Evolutionary conservation across 768 basidiomycete genomes (phyloP), one percentile per base, ranked within the genome.

Genomic region (Cystobasidium onofrii): DNA sequence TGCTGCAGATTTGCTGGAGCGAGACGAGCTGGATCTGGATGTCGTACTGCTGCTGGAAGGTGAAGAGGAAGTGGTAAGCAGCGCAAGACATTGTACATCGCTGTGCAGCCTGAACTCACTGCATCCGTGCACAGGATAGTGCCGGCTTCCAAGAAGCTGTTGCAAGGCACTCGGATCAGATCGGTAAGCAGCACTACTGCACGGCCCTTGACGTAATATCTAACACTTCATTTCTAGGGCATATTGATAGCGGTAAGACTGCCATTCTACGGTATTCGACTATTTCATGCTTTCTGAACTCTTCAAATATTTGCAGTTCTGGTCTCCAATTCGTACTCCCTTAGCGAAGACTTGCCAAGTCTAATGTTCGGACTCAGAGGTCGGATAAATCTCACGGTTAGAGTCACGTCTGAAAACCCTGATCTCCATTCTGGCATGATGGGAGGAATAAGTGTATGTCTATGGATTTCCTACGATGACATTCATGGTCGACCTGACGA

Each of bases 401-500:
- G 91, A 87, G 87, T 97, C 72, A 85, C 85, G 3, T 91, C 87
- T 75, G 81, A 85, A 33, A 84, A 85, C 15, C 89, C 90, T 0
- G 95, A 97, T 80, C 84, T 91, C 52, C 96, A 99, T 80, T 93
- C 92, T 18, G 96, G 96, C 75, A 85, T 97, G 10, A 92, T 96
- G 78, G 96, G 96, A 36, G 96, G 96, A 18, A 89, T 87, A 0
- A 85, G 88, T 1, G 83, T 71, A 44, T 6, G 69, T 61, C n/a
- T 33, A n/a, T n/a, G n/a, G n/a, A n/a, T n/a, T n/a, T n/a, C n/a
- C n/a, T n/a, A n/a, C n/a, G n/a, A n/a, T n/a, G n/a, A n/a, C n/a
- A n/a, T n/a, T n/a, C n/a, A n/a, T n/a, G n/a, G n/a, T n/a, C n/a
- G n/a, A n/a, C n/a, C n/a, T 65, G 17, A 43, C 15, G 13, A 13